Base-by-base conservation (phyloP, 805 yeast species). In the Starmerella riodocensis region DNA sequence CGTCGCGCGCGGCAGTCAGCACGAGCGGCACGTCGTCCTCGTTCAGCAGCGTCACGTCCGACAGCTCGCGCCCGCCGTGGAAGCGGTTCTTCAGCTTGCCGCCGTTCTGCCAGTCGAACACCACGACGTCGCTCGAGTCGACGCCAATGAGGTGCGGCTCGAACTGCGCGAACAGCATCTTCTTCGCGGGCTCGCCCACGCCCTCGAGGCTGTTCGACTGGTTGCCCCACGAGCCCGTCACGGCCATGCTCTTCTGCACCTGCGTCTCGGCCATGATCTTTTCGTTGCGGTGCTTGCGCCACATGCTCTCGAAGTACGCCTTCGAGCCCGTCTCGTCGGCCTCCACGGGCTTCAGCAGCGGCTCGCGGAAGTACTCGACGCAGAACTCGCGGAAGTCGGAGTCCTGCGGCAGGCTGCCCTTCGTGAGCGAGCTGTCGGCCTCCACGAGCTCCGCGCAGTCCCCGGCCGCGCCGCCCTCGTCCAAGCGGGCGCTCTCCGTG, bases 281-380 rank as follows among this genome's bases (percentile, higher is more conserved):
- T 55, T 91, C 97, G 55, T 91, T 91, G 50, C 97, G 67, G 53
- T 79, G 80, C 47, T 93, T 69, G 50, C 95, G 69, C 97, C 97
- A 91, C 19, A 82, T 60, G 42, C 93, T 66, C 48, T 74, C 76
- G 26, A 81, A 74, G 51, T 82, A 83, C 47, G 82, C 86, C 42
- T 77, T 73, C 41, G 94, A 82, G 0, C 97, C 97, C 0, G 93
- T 91, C 56, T 85, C 94, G 51, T 88, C 96, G 14, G 74, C 61
- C 50, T 88, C 96, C 39, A 73, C 70, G 42, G 74, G 76, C 9
- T 82, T 75, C 78, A 86, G 78, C 55, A 88, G 97, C 0, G 98
- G 96, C 54, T 86, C 97, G 53, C 86, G 94, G 63, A 88, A 91
- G 54, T 85, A 86, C 57, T 91, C 98, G 43, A 83, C 73, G 36